Evolutionary conservation across 2,329 filamentous ascomycete species (phyloP).

Genomic region (Pseudocercospora crystallina): DNA sequence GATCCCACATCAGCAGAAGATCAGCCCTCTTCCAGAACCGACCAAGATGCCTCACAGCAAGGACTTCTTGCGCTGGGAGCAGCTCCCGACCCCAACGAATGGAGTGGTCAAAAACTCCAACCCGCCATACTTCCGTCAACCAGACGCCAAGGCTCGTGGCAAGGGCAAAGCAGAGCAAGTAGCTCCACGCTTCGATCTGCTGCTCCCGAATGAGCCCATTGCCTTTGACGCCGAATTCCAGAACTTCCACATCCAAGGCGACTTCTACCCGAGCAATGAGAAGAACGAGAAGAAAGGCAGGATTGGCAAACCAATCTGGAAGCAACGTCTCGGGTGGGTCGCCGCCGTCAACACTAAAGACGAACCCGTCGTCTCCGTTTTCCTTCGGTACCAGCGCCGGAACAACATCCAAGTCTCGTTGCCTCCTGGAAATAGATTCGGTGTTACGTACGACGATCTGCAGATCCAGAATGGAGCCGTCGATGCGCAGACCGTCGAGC

Average conservation of each 20-base stretch:
- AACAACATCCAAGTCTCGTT: not conserved
- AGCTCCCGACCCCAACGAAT: too few species aligned
- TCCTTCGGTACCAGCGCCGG: slow-evolving; percentile 8
- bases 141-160: not conserved
- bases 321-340: slow-evolving; percentile 18
- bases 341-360: slow-evolving; percentile 16
- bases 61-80: too few species aligned
- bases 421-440: slow-evolving; percentile 1
- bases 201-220: slow-evolving; percentile 10
- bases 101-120: too few species aligned
- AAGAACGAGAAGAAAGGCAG: too few species aligned
- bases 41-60: too few species aligned
- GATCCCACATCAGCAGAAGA: too few species aligned
- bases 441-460: slow-evolving; percentile 12
- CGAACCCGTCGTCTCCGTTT: slow-evolving; percentile 15
- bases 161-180: slow-evolving; percentile 15
- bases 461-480: slow-evolving; percentile 14
- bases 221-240: slow-evolving; percentile 22
- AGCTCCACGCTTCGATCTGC: slow-evolving; percentile 8
- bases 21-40: too few species aligned
- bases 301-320: not conserved
- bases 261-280: too few species aligned
- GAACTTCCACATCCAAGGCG: too few species aligned
- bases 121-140: not conserved
- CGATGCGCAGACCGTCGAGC: slow-evolving; percentile 4